These are phyloP conservation scores for Chimonanthus praecox DNA, from an alignment of 164 flowering plant species.

Conservation along the genomic window DNA sequence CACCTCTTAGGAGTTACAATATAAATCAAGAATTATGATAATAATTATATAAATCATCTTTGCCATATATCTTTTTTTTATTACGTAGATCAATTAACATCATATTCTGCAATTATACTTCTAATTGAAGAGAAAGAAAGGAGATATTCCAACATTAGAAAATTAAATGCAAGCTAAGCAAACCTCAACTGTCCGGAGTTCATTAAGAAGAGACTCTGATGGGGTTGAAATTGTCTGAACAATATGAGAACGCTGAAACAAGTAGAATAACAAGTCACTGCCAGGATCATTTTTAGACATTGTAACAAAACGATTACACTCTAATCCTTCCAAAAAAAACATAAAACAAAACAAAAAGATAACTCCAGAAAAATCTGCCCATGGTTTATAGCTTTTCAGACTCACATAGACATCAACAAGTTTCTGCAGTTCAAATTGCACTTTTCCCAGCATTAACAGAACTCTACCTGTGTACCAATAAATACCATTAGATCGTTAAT, in stretches of 20 bases:
- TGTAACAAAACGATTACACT: background rate
- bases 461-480: constrained; percentile 50
- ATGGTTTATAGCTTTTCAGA: background rate
- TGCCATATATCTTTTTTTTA: no score
- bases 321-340: background rate
- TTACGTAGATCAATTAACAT: no score
- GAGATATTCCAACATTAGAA: background rate
- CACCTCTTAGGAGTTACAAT: no score
- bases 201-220: constrained; percentile 90
- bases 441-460: constrained; percentile 74
- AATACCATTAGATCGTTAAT: background rate
- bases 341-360: background rate
- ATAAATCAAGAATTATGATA: no score
- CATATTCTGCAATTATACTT: no score
- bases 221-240: constrained; percentile 75
- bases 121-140: no score
- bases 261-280: constrained; percentile 6
- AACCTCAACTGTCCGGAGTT: constrained; percentile 86
- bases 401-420: constrained; percentile 86
- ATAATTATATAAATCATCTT: no score
- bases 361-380: background rate
- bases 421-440: constrained; percentile 77
- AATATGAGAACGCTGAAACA: constrained; percentile 81
- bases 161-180: constrained; percentile 14
- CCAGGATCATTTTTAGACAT: background rate